A percentile compares a stretch with the other conserved stretches of the same genome.
Evolutionary conservation across 345 rosid genomes (phyloP).

Genomic region (Salix purpurea): DNA sequence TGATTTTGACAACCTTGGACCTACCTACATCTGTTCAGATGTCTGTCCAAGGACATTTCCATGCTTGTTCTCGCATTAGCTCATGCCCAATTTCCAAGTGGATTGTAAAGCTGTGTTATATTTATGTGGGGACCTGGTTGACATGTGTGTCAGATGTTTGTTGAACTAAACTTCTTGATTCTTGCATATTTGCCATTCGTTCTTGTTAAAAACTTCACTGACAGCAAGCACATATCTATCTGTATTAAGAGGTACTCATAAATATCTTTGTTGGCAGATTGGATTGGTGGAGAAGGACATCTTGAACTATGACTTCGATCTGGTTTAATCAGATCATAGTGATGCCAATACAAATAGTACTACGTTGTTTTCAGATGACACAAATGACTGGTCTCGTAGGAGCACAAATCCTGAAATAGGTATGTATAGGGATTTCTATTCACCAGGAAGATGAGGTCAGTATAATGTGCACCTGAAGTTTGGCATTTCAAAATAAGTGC

Average conservation of each 20-base stretch:
- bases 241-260: slow-evolving; percentile 6
- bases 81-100: too few species aligned
- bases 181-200: neutral
- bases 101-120: neutral
- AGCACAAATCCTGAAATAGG: slow-evolving; percentile 55
- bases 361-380: slow-evolving; percentile 86
- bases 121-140: neutral
- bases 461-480: neutral
- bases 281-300: slow-evolving; percentile 91
- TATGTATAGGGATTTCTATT: slow-evolving; percentile 41
- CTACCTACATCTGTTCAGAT: neutral
- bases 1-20: too few species aligned
- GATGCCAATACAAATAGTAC: slow-evolving; percentile 91
- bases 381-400: slow-evolving; percentile 74
- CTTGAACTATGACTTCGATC: slow-evolving; percentile 81
- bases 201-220: neutral
- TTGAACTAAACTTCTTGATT: too few species aligned
- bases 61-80: neutral
- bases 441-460: slow-evolving; percentile 77
- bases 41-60: neutral
- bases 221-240: neutral
- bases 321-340: slow-evolving; percentile 81
- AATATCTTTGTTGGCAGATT: slow-evolving; percentile 55
- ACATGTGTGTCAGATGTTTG: neutral
- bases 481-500: neutral